Conservation (phyloP, 306 rosid species). For the Glycine soja region DNA sequence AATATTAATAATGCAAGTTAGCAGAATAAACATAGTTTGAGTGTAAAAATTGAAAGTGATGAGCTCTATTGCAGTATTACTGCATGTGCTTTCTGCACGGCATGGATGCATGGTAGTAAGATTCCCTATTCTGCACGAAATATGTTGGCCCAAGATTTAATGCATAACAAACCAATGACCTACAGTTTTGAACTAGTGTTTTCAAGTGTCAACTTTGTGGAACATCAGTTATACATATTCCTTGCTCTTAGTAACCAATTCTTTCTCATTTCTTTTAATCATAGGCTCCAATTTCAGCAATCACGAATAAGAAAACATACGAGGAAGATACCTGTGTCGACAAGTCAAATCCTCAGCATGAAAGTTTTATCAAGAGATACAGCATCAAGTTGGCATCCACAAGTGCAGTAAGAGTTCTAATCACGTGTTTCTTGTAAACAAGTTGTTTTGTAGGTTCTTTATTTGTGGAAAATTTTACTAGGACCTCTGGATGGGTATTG, state of each 20-base stretch:
- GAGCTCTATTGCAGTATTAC: not conserved
- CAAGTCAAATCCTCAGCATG: constrained; percentile 40
- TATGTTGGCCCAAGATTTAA: not conserved
- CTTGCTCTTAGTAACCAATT: not conserved
- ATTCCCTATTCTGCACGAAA: constrained; percentile 23
- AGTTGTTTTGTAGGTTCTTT: constrained; percentile 36
- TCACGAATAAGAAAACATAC: constrained; percentile 25
- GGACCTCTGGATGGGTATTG: constrained; percentile 74
- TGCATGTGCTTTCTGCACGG: not conserved
- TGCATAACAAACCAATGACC: not conserved
- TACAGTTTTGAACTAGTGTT: not conserved
- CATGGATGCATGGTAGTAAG: not conserved
- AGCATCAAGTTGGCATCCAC: constrained; percentile 60
- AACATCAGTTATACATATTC: not conserved
- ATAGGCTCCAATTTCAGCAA: constrained; percentile 49
- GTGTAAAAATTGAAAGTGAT: constrained; percentile 5
- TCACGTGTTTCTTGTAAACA: constrained; percentile 24
- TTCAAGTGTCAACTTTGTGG: not conserved
- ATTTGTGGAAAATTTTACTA: constrained; percentile 45
- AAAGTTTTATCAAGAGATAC: constrained; percentile 59
- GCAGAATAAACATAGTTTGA: not conserved
- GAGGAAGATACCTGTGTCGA: constrained; percentile 39
- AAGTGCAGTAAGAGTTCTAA: constrained; percentile 58
- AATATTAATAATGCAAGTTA: not conserved
- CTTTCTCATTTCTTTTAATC: constrained; percentile 4